Evolutionary conservation across 2,329 filamentous ascomycete species (phyloP), one percentile per base, ranked within the genome.

Genomic region (Phyllosticta capitalensis): DNA sequence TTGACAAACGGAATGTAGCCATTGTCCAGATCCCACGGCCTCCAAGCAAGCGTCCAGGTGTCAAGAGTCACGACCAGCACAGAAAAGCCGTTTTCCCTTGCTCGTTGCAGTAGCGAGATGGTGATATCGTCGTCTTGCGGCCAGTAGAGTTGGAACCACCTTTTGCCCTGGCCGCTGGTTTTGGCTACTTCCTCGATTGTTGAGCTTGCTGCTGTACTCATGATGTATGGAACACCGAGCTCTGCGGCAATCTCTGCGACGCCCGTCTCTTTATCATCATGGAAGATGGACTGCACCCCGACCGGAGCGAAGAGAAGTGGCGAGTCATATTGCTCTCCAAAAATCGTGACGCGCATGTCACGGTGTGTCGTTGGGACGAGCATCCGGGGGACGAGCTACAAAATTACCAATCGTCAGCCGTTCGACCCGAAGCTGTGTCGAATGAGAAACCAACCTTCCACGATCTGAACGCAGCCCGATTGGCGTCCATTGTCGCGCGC

Each of bases 81-180:
- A 30, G 76, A 78, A 69, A 79, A 89, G 0, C 85, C 86, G 21
- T 76, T 77, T 0, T 73, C 76, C 66, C 81, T 82, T 1, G 85
- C 87, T 1, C 85, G 78, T 4, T 73, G 67, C 10, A 90, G 75
- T 20, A 60, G 30, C 5, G 82, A 86, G 0, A 79, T 72, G 0
- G 86, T 88, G 58, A 89, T 77, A 1, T 83, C 79, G 59, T 89
- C 79, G 63, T 83, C 79, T 20, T 77, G 72, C 0, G 86, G 86
- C 83, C 86, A 89, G 72, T 90, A 90, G 0, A 90, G 78, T 67
- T 90, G 86, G 68, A 80, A 90, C 84, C 85, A 90, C 20, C 84
- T 75, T 45, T 78, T 75, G 1, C 82, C 81, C 9, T 78, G 71
- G 0, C 79, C 79, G 52, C 78, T 82, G 0, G 82, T 82, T 12